Conservation (phyloP, 2,329 filamentous ascomycete genomes). For the Alternaria metachromatica region DNA sequence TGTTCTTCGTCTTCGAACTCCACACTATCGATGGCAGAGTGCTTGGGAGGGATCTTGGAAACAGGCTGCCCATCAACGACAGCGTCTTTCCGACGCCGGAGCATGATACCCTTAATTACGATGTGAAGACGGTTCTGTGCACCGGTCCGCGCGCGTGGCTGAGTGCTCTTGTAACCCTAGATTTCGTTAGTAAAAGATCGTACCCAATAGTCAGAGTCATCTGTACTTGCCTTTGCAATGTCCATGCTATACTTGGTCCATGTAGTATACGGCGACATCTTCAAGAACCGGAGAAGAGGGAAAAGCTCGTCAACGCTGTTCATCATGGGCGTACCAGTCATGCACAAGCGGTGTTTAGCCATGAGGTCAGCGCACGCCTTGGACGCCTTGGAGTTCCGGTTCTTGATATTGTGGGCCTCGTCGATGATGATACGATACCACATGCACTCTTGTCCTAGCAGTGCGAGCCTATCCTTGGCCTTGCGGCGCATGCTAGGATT, state of each 20-base stretch:
- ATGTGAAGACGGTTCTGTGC: constrained; percentile 77
- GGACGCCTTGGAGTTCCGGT: constrained; percentile 67
- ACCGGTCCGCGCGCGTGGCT: constrained; percentile 38
- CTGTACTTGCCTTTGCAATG: constrained; percentile 52
- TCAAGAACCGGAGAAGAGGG: constrained; percentile 77
- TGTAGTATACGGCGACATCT: constrained; percentile 75
- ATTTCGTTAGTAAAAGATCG: not conserved
- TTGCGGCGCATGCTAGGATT: constrained; percentile 25
- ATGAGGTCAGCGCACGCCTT: constrained; percentile 66
- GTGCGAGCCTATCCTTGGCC: constrained; percentile 33
- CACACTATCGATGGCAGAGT: constrained; percentile 66
- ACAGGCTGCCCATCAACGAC: constrained; percentile 81
- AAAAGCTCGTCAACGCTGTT: constrained; percentile 81
- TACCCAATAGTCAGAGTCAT: not conserved
- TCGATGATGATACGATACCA: constrained; percentile 75
- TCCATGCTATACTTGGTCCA: constrained; percentile 67
- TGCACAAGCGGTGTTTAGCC: constrained; percentile 71
- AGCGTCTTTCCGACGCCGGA: constrained; percentile 82
- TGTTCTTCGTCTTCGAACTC: constrained; percentile 71
- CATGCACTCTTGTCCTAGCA: constrained; percentile 65
- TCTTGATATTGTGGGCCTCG: constrained; percentile 84
- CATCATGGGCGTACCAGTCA: constrained; percentile 89
- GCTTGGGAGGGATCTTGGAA: constrained; percentile 70
- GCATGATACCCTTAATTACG: constrained; percentile 78
- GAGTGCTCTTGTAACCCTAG: constrained; percentile 51